Evolutionary conservation across 495 filamentous ascomycete species (phyloP).

Genomic region (Usnea hakonensis): DNA sequence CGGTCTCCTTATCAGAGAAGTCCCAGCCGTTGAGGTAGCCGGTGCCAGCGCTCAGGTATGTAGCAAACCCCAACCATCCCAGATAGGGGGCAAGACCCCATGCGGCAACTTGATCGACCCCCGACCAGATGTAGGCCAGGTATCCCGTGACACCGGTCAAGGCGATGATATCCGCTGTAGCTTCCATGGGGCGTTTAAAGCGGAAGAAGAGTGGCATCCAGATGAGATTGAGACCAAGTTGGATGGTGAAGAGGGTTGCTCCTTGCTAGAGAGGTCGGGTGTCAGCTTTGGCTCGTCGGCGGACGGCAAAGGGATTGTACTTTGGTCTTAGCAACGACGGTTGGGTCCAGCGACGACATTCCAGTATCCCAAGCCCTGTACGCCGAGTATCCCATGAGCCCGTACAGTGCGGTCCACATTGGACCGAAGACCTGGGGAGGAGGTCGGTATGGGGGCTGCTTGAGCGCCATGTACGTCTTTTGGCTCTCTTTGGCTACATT

Average conservation of each 20-base stretch:
- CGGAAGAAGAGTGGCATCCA: conserved; percentile 96
- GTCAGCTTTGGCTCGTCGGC: conserved; percentile 10
- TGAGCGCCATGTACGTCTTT: conserved; percentile 55
- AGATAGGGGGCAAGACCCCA: conserved; percentile 73
- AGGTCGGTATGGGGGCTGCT: conserved; percentile 73
- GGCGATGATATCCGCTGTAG: conserved; percentile 65
- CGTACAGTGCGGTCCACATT: conserved; percentile 81
- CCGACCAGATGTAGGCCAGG: conserved; percentile 64
- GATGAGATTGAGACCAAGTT: conserved; percentile 72
- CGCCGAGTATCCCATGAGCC: conserved; percentile 79
- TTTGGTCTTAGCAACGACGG: conserved; percentile 33
- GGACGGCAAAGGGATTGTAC: conserved; percentile 22
- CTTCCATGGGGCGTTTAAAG: conserved; percentile 58
- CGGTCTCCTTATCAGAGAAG: conserved; percentile 39
- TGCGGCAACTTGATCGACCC: conserved; percentile 61
- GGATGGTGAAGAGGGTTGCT: conserved; percentile 70
- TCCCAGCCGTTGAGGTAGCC: conserved; percentile 75
- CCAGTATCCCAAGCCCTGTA: conserved; percentile 61
- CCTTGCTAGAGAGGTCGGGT: conserved; percentile 42
- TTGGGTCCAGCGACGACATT: conserved; percentile 40
- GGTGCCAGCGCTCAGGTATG: conserved; percentile 63
- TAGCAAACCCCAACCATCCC: conserved; percentile 76
- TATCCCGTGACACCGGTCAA: conserved; percentile 62
- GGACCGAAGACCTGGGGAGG: conserved; percentile 76
- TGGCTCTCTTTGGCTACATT: conserved; percentile 47